Evolutionary conservation across 78 protist genomes (phyloP).

Genomic region (slime mould (Dictyostelium discoideum)): dicty_2.7 NC_007089.4:2021001-2021500

Average conservation of each 20-base stretch:
- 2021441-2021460: not conserved
- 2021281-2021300: not conserved
- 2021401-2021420: not conserved
- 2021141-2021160: constrained; percentile 83
- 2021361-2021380: not conserved
- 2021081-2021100: constrained; percentile 92
- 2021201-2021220: not conserved
- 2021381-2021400: not conserved
- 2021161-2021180: constrained; percentile 77
- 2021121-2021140: constrained; percentile 90
- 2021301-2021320: not conserved
- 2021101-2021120: constrained; percentile 84
- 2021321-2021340: not conserved
- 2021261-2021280: not conserved
- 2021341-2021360: not conserved
- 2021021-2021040: constrained; percentile 91
- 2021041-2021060: constrained; percentile 89
- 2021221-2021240: not conserved
- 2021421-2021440: not conserved
- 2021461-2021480: not conserved
- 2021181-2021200: constrained; percentile 9
- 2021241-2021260: not conserved
- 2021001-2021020: constrained; percentile 91
- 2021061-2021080: constrained; percentile 90
- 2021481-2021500: not conserved